Conservation (phyloP, 2,329 filamentous ascomycete genomes). For the Diplodia scrobiculata region DNA sequence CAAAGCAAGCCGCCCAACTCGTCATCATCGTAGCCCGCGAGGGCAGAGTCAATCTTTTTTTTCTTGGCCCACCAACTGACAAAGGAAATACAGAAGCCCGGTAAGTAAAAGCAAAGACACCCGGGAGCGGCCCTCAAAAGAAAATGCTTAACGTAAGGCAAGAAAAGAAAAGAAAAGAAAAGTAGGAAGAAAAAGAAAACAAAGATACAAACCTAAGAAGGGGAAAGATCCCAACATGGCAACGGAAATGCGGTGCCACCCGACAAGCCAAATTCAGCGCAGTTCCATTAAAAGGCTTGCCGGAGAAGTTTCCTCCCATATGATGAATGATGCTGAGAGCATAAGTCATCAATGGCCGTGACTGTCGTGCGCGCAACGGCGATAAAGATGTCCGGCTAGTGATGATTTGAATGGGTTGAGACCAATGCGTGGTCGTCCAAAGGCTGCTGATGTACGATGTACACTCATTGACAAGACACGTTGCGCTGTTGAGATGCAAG, state of each 20-base stretch:
- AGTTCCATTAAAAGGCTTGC: constrained; percentile 26
- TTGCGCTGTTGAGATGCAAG: constrained; percentile 9
- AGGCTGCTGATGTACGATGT: constrained; percentile 24
- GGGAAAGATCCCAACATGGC: constrained; percentile 28
- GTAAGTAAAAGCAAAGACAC: constrained; percentile 16
- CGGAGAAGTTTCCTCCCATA: constrained; percentile 26
- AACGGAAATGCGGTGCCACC: constrained; percentile 24
- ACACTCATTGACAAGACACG: constrained; percentile 25
- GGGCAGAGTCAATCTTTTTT: constrained; percentile 30
- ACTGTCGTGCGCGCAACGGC: constrained; percentile 1
- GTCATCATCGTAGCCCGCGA: constrained; percentile 30
- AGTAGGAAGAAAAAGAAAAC: constrained; percentile 24
- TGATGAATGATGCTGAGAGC: constrained; percentile 11
- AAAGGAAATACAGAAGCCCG: constrained; percentile 16
- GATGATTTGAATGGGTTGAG: constrained; percentile 24
- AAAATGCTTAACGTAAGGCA: constrained; percentile 13
- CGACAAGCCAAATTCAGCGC: constrained; percentile 21
- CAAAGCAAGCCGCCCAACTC: constrained; percentile 29
- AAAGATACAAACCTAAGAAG: constrained; percentile 27
- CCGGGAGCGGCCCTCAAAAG: constrained; percentile 5
- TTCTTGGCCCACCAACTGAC: constrained; percentile 27
- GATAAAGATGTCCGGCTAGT: constrained; percentile 16
- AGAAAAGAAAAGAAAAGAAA: constrained; percentile 22
- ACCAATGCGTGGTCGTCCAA: constrained; percentile 24
- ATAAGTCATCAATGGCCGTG: constrained; percentile 16